Conservation (phyloP, 2,329 filamentous ascomycete species). For the Tolypocladium ophioglossoides region DNA sequence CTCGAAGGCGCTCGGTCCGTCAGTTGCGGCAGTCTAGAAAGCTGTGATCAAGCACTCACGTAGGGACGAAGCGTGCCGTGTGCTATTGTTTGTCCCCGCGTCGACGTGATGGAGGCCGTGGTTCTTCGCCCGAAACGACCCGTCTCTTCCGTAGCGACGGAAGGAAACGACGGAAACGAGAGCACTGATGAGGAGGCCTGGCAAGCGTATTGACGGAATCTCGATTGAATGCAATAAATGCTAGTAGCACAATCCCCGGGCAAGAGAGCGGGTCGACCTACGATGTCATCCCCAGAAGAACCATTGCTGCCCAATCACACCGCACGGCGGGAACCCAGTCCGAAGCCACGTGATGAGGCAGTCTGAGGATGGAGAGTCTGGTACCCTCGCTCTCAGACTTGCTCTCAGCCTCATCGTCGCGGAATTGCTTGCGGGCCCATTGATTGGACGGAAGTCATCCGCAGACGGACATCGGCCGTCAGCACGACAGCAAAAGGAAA, state of each 20-base stretch:
- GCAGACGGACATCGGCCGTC: background rate
- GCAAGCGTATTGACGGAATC: background rate
- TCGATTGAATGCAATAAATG: background rate
- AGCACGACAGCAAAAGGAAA: background rate
- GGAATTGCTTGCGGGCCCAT: background rate
- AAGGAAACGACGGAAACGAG: background rate
- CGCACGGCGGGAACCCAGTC: background rate
- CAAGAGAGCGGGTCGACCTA: background rate
- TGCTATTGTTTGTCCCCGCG: background rate
- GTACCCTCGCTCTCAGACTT: too few species aligned
- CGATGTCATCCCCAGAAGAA: background rate
- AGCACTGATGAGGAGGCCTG: background rate
- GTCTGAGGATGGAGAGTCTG: too few species aligned
- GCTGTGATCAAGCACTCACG: background rate
- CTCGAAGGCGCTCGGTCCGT: background rate
- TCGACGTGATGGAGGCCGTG: background rate
- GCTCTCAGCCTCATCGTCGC: background rate
- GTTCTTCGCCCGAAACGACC: background rate
- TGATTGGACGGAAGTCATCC: background rate
- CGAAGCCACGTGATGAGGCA: background rate
- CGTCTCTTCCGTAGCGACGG: background rate
- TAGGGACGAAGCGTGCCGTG: background rate
- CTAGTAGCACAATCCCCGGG: background rate
- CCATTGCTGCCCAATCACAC: background rate
- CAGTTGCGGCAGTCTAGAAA: background rate